A percentile compares a stretch with the other conserved stretches of the same genome.
These are phyloP conservation scores for Coelastrella sp. DNA, from an alignment of 139 green algal genomes.

Conservation along the genomic window DNA sequence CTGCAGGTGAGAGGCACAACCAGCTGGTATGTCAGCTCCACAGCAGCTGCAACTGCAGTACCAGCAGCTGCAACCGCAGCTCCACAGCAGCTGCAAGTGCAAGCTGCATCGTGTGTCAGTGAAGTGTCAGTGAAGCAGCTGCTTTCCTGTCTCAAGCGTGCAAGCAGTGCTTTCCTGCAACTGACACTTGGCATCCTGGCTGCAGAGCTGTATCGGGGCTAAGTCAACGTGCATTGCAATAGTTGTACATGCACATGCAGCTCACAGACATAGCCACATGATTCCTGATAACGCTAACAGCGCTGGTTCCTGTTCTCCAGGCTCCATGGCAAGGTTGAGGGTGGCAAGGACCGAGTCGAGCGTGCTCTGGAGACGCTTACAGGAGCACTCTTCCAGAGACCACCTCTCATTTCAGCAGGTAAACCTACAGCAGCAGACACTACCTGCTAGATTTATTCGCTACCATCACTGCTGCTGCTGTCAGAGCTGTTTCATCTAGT, in stretches of 20 bases:
- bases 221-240: too few relatives aligned
- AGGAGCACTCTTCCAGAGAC: constrained; percentile 95
- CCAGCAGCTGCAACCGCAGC: not conserved
- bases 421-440: constrained; percentile 42
- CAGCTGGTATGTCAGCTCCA: too few relatives aligned
- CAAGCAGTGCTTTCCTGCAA: too few relatives aligned
- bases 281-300: not conserved
- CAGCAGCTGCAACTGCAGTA: too few relatives aligned
- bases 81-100: not conserved
- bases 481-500: too few relatives aligned
- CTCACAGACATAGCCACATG: too few relatives aligned
- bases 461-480: not conserved
- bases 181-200: too few relatives aligned
- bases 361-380: constrained; percentile 86
- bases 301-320: not conserved
- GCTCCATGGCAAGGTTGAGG: constrained; percentile 85
- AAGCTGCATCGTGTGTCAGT: not conserved
- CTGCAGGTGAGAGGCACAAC: constrained; percentile 50
- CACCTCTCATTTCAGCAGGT: constrained; percentile 97
- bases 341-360: constrained; percentile 76
- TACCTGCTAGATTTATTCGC: not conserved
- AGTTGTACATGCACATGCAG: too few relatives aligned
- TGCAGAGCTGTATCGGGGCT: too few relatives aligned
- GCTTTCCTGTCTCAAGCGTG: too few relatives aligned
- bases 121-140: too few relatives aligned